These are phyloP conservation scores for Xylaria sp. DNA, from an alignment of 2,329 filamentous ascomycete genomes.

Conservation along the genomic window DNA sequence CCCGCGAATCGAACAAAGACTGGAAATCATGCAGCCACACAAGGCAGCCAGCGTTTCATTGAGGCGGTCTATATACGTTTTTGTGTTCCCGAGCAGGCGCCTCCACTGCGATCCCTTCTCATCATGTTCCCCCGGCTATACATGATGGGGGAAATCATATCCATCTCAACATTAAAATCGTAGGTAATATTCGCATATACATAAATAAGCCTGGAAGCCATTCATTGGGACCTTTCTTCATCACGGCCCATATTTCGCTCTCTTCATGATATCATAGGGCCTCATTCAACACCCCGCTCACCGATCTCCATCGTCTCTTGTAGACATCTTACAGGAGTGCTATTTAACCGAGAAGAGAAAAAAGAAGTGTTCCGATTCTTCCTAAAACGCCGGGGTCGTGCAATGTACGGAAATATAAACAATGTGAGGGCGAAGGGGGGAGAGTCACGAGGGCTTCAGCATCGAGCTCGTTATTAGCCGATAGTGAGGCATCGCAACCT, in stretches of 20 bases:
- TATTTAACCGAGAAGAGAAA: slow-evolving; percentile 13
- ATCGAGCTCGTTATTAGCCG: not conserved
- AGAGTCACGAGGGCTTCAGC: not conserved
- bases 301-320: slow-evolving; percentile 6
- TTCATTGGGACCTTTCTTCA: slow-evolving; percentile 7
- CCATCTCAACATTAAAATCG: slow-evolving; percentile 34
- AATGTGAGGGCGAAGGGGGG: slow-evolving; percentile 18
- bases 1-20: not conserved
- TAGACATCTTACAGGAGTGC: slow-evolving; percentile 4
- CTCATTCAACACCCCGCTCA: slow-evolving; percentile 9
- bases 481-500: not conserved
- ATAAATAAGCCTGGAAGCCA: slow-evolving; percentile 10
- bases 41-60: slow-evolving; percentile 20
- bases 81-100: not conserved
- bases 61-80: slow-evolving; percentile 24
- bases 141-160: slow-evolving; percentile 21
- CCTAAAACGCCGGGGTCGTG: slow-evolving; percentile 46
- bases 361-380: slow-evolving; percentile 26
- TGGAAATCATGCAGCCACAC: slow-evolving; percentile 5
- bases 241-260: slow-evolving; percentile 16
- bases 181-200: slow-evolving; percentile 34
- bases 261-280: slow-evolving; percentile 34
- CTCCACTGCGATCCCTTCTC: slow-evolving; percentile 7
- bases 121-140: slow-evolving; percentile 7
- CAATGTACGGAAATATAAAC: slow-evolving; percentile 40